Evolutionary conservation across 2,329 filamentous ascomycete species (phyloP), one percentile per base, ranked within the genome.

Genomic region (Pleoardoris graminearum): DNA sequence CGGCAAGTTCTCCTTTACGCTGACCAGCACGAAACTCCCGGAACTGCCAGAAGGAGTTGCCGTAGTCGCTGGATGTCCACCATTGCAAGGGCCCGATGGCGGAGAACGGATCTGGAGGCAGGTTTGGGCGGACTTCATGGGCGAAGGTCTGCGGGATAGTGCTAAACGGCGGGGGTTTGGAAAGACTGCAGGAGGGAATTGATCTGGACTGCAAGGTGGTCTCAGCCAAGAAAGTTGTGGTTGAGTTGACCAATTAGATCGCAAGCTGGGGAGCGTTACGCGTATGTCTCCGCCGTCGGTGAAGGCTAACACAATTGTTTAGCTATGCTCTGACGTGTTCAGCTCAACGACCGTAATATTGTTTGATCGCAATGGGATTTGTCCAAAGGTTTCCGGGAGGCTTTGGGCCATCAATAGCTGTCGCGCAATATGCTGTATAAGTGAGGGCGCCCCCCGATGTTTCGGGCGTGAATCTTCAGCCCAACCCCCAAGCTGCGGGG

Each of bases 141-240:
- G 42, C 4, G 32, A 44, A 27, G 58, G 53, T 10, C 30, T 62
- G 12, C 42, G 39, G 42, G 44, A 46, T 17, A 25, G 51, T 62
- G 10, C 10, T 60, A 22, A 17, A 50, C 21, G 44, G 53, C 21
- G 48, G 60, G 23, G n/a, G n/a, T n/a, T 33, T 57, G 42, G 48
- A 46, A 36, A 46, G 35, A 16, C 33, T 51, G 16, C 27, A 62
- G 19, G 54, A 56, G 22, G 60, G 46, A 12, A 22, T 60, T 10
- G 53, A 59, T 39, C 19, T 56, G 21, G 42, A 49, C 7, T 44
- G 47, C 22, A 48, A 59, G 45, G 60, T 55, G 14, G 56, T 59
- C 36, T 59, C 55, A 25, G 56, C 54, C 1, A 46, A 42, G 32
- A 62, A 62, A 47, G 44, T 61, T 19, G 60, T 62, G 14, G 53